Base-by-base conservation (phyloP, 495 filamentous ascomycete genomes). In the Rhypophila decipiens region DNA sequence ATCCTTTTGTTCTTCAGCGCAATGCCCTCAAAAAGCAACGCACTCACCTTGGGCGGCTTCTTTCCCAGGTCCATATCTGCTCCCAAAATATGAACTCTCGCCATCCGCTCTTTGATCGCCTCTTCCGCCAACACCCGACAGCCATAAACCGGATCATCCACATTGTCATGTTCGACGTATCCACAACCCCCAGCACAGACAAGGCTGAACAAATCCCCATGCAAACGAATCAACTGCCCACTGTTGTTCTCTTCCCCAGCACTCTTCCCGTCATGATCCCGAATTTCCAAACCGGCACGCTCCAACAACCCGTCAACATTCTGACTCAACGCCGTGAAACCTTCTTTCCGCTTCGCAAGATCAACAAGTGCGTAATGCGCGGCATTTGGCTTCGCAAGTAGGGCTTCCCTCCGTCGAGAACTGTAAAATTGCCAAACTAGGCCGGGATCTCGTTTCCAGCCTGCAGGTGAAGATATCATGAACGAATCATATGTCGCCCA, bases 391-490 rank as follows among this genome's bases (percentile, higher is more conserved):
- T 78, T 59, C 13, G 76, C 86, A 34, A 78, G 67, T 15, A 88
- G 63, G 0, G 87, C 82, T 82, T 85, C 85, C 52, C 90, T 87
- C 52, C 85, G 73, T 17, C 87, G 71, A 63, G 88, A 85, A 49
- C 73, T 80, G 65, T 90, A 90, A 57, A 91, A 90, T 52, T 88
- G 83, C 86, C 85, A 91, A 1, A 90, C 86, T 29, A 90, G 70
- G 0, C 48, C 48, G 18, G 48, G 48, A 47, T 66, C 60, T 24
- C 34, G 35, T 15, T 50, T 44, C 42, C 60, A 66, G 18, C 60
- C 63, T 22, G 58, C 60, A 13, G 63, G 60, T 0, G 86, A 88
- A 3, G 87, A 86, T 9, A 91, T 13, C 27, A 31, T 31, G 27
- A 31, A 31, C 7, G 13, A 7, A 13, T 31, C 27, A 13, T 31